These are phyloP conservation scores for Eleusine coracana DNA, from an alignment of 176 grass and related monocot genomes.

Conservation along the genomic window DNA sequence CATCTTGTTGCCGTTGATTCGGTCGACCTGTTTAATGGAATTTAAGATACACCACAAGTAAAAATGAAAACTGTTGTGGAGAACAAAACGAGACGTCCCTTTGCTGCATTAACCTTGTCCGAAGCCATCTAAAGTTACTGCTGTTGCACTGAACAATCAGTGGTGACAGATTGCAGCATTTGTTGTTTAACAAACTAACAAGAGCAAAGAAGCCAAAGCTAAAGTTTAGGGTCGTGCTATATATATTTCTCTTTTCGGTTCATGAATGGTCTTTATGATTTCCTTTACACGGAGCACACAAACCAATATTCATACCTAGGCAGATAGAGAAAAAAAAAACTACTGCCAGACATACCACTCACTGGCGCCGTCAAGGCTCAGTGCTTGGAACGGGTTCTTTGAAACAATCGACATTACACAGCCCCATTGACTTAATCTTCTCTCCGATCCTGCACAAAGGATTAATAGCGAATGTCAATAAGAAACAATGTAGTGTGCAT, in stretches of 20 bases:
- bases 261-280: slow-evolving; percentile 27
- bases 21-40: too few species aligned
- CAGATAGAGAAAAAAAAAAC: background rate
- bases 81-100: too few species aligned
- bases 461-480: background rate
- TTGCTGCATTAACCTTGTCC: background rate
- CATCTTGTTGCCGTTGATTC: background rate
- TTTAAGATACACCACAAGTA: background rate
- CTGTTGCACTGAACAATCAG: background rate
- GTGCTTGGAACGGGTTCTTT: slow-evolving; percentile 57
- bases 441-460: slow-evolving; percentile 73
- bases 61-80: too few species aligned
- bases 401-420: slow-evolving; percentile 91
- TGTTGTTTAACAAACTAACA: background rate
- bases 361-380: slow-evolving; percentile 38
- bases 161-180: background rate
- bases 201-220: background rate
- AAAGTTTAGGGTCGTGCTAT: slow-evolving; percentile 20
- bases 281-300: slow-evolving; percentile 12
- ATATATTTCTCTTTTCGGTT: slow-evolving; percentile 48
- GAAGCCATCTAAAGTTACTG: background rate
- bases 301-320: background rate
- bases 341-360: slow-evolving; percentile 23
- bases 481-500: background rate
- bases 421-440: slow-evolving; percentile 80